Conservation (phyloP, 768 basidiomycete genomes). For the Porpolomopsis calyptriformis region DNA sequence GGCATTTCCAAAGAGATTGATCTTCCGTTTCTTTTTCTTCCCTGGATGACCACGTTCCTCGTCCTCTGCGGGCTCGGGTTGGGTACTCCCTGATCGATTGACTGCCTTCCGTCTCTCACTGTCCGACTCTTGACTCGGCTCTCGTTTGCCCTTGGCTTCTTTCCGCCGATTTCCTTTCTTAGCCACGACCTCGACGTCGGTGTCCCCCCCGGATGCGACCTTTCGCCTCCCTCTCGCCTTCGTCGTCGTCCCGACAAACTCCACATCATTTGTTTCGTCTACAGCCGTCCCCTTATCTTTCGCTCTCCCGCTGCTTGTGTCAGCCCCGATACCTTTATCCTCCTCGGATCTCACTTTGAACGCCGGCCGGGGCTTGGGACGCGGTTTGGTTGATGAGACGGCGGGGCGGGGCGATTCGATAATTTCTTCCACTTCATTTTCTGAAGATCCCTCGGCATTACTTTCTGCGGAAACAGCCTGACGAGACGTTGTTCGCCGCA, state of each 20-base stretch:
- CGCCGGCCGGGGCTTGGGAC: neutral
- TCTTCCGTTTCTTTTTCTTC: constrained; percentile 64
- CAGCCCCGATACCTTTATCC: constrained; percentile 10
- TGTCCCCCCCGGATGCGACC: constrained; percentile 17
- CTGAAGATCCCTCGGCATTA: neutral
- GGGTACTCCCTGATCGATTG: constrained; percentile 16
- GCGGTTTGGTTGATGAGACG: neutral
- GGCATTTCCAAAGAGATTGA: constrained; percentile 44
- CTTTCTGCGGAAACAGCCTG: neutral
- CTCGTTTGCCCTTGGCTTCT: neutral
- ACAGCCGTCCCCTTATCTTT: constrained; percentile 32
- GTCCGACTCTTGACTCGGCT: constrained; percentile 1
- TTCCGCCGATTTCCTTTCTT: constrained; percentile 10
- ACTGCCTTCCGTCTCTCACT: constrained; percentile 8
- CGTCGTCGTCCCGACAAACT: constrained; percentile 9
- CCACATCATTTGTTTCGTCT: constrained; percentile 17
- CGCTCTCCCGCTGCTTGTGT: constrained; percentile 12
- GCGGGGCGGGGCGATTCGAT: neutral
- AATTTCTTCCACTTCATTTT: constrained; percentile 2
- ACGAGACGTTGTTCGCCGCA: neutral
- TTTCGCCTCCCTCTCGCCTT: constrained; percentile 22
- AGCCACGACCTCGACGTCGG: constrained; percentile 13
- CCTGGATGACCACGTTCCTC: constrained; percentile 21
- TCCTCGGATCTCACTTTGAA: constrained; percentile 18
- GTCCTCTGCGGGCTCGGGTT: constrained; percentile 11